These are phyloP conservation scores for Helotiales sp. DNA, from an alignment of 2,329 filamentous ascomycete genomes.

Conservation along the genomic window DNA sequence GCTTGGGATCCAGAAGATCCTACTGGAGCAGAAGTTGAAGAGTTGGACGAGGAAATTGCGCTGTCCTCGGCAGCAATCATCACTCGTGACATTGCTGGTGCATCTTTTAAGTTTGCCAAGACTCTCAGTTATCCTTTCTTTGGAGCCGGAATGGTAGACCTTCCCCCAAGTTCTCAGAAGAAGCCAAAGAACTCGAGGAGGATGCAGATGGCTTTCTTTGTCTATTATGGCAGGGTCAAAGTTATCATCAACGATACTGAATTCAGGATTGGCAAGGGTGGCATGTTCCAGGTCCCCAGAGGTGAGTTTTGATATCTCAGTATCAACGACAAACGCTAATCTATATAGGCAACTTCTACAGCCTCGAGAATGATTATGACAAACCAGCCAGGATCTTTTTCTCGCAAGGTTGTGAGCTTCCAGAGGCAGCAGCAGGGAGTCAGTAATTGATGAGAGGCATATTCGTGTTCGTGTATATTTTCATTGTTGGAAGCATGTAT, in stretches of 20 bases:
- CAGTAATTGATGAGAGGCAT: slow-evolving; percentile 2
- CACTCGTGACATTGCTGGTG: slow-evolving; percentile 59
- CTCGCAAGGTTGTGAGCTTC: slow-evolving; percentile 74
- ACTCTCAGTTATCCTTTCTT: slow-evolving; percentile 83
- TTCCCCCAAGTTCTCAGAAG: slow-evolving; percentile 82
- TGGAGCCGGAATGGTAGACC: slow-evolving; percentile 84
- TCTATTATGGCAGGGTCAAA: slow-evolving; percentile 77
- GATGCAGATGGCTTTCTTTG: slow-evolving; percentile 97
- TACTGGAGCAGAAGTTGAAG: slow-evolving; percentile 52
- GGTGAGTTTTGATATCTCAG: slow-evolving; percentile 56
- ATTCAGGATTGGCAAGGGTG: slow-evolving; percentile 84
- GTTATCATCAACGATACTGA: slow-evolving; percentile 74
- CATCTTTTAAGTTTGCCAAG: slow-evolving; percentile 86
- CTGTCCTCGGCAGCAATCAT: slow-evolving; percentile 51
- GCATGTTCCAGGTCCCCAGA: slow-evolving; percentile 92
- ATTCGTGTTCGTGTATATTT: not conserved
- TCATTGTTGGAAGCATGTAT: not conserved
- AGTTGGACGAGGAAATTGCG: slow-evolving; percentile 56
- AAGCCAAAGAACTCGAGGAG: slow-evolving; percentile 87
- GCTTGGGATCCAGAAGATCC: slow-evolving; percentile 64
- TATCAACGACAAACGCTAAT: slow-evolving; percentile 11
- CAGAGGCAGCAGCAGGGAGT: slow-evolving; percentile 12
- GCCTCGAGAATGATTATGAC: slow-evolving; percentile 78
- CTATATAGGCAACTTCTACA: slow-evolving; percentile 84
- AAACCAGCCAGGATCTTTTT: slow-evolving; percentile 82